Base-by-base conservation (phyloP, 306 rosid species). In the Vachellia pachyceras region DNA sequence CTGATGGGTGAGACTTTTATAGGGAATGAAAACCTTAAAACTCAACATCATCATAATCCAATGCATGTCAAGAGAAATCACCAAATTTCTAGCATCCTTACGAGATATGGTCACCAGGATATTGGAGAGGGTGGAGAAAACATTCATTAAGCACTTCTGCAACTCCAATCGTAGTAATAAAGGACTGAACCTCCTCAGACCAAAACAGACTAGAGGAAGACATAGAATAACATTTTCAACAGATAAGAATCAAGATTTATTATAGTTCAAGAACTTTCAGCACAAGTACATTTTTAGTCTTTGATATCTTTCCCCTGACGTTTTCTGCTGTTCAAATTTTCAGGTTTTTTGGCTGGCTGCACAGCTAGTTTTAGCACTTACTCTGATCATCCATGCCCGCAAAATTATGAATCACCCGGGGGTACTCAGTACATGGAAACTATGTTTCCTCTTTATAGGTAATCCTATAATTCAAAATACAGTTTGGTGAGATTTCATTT, bases 281-380 rank as follows among this genome's bases (percentile, higher is more conserved):
- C 39, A 65, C 18, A 37, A 58, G 49, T 17, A 72, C 23, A 17
- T 65, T 8, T 37, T 5, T 55, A 37, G 46, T 1, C 17, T 45
- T 40, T 37, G 54, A 3, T 65, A n/a, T 58, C 71, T 65, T 52
- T n/a, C 55, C 29, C 40, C 74, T 75, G 41, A 75, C 49, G 44
- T 35, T 71, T 10, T 44, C 45, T 40, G 12, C 36, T 58, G 37
- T 22, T 33, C 77, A 78, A 69, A 78, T 47, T 15, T 63, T 18
- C 88, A 92, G 94, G 95, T 79, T 90, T 86, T 82, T 86, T 89
- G 65, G 90, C 91, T 69, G 97, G 97, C 25, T 90, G 97, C 87
- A 12, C 86, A 47, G 68, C 68, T 92, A 41, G 39, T 78, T 9
- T 39, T 89, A 15, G 89, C 95, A 10, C 90, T 92, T 49, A 65